phyloP scores from a whole-genome alignment of 2,329 filamentous ascomycete genomes.

The Purpureocillium takamizusanense region DNA sequence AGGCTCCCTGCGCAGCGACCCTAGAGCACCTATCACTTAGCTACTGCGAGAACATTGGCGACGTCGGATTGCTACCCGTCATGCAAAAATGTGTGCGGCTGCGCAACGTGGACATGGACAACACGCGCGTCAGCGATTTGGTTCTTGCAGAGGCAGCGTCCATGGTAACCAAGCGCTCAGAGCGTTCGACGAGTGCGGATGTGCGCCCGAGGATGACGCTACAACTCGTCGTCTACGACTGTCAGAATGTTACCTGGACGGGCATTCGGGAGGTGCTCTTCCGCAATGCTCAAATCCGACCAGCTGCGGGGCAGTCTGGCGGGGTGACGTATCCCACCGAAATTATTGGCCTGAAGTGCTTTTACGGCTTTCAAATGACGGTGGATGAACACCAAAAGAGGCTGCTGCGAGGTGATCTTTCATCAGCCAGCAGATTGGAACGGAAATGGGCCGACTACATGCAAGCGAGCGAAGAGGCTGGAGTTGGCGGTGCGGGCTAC shows the following conservation, averaged over 20 bases:
- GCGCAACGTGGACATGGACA: constrained; percentile 75
- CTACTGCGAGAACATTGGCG: constrained; percentile 80
- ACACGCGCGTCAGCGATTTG: constrained; percentile 82
- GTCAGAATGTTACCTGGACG: constrained; percentile 84
- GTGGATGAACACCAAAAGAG: constrained; percentile 89
- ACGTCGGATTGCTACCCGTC: constrained; percentile 74
- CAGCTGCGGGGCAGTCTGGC: constrained; percentile 29
- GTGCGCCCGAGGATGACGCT: constrained; percentile 52
- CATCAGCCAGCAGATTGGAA: constrained; percentile 69
- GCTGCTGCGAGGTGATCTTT: constrained; percentile 67
- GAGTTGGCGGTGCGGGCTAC: constrained; percentile 53
- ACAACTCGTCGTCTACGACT: constrained; percentile 80
- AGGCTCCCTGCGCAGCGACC: constrained; percentile 60
- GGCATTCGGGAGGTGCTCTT: constrained; percentile 80
- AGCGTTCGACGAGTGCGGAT: constrained; percentile 27
- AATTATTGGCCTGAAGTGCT: constrained; percentile 82
- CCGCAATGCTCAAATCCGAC: constrained; percentile 68
- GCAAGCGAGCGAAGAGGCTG: constrained; percentile 82
- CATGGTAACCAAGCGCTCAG: constrained; percentile 61
- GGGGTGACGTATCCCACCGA: constrained; percentile 58
- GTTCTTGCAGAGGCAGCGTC: constrained; percentile 75
- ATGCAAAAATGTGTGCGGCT: constrained; percentile 66
- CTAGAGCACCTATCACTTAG: constrained; percentile 80
- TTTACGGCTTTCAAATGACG: constrained; percentile 90
- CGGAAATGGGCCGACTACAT: constrained; percentile 91